A percentile compares a stretch with the other conserved stretches of the same genome.
Conservation (phyloP, 805 yeast species). For the Spathaspora girioi region DNA sequence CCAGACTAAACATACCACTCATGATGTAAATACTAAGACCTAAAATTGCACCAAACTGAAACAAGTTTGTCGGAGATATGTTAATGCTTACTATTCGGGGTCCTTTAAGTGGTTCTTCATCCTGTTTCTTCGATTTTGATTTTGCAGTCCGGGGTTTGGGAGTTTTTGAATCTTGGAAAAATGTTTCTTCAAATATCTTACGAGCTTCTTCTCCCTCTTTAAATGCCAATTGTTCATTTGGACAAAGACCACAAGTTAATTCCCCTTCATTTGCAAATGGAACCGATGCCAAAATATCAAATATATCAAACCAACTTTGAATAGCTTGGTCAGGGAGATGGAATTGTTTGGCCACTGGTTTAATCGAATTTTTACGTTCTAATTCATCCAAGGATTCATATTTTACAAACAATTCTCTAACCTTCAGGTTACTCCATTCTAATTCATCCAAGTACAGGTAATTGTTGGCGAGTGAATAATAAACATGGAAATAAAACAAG, state of each 20-base stretch:
- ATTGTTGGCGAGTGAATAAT: conserved; percentile 25
- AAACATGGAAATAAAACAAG: conserved; percentile 22
- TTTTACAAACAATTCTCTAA: conserved; percentile 16
- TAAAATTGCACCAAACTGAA: conserved; percentile 29
- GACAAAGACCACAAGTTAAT: conserved; percentile 24
- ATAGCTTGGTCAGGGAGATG: conserved; percentile 13
- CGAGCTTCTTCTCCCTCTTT: neutral
- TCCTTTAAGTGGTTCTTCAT: neutral
- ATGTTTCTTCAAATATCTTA: conserved; percentile 4
- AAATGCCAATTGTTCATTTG: conserved; percentile 18
- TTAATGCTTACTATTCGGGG: conserved; percentile 20
- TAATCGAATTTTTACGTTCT: conserved; percentile 10
- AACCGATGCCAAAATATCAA: conserved; percentile 21
- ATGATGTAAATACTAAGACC: conserved; percentile 24
- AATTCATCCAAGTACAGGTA: conserved; percentile 24
- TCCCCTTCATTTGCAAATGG: conserved; percentile 20
- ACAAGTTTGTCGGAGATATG: conserved; percentile 19
- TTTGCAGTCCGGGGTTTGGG: neutral
- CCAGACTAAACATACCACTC: conserved; percentile 13
- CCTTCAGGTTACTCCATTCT: conserved; percentile 20
- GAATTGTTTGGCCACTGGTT: conserved; percentile 11
- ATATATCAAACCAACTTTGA: conserved; percentile 26
- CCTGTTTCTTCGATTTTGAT: neutral
- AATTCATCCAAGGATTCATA: conserved; percentile 13
- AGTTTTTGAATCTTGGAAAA: neutral